Percentiles rank a stretch among this genome's conserved stretches.
phyloP scores from a whole-genome alignment of 208 protist genomes.

The Trypanosoma caninum region DNA sequence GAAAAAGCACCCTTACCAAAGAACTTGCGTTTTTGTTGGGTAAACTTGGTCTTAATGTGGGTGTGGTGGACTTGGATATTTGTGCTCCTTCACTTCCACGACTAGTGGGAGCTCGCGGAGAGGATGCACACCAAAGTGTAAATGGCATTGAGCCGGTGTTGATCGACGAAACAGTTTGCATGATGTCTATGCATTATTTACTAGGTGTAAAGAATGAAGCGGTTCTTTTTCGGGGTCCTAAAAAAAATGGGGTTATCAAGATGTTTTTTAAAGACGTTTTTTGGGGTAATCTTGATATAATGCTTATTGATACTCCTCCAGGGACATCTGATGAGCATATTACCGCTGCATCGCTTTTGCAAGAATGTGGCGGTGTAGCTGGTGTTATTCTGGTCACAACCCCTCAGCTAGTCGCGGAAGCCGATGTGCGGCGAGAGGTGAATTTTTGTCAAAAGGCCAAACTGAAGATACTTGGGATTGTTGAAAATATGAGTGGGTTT shows the following conservation, averaged over 20 bases:
- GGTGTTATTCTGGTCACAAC: conserved; percentile 97
- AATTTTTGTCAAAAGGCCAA: conserved; percentile 98
- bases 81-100: conserved; percentile 97
- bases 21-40: conserved; percentile 87
- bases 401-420: conserved; percentile 97
- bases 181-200: conserved; percentile 99
- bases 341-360: conserved; percentile 92
- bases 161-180: conserved; percentile 93
- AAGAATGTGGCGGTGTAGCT: conserved; percentile 72
- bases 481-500: conserved; percentile 99
- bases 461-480: conserved; percentile 96
- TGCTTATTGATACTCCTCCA: conserved; percentile 99
- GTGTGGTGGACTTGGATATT: conserved; percentile 99
- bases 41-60: conserved; percentile 86
- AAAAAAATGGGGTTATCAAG: conserved; percentile 98
- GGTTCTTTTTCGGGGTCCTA: conserved; percentile 98
- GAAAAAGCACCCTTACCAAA: conserved; percentile 93
- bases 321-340: conserved; percentile 99
- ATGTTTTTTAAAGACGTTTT: conserved; percentile 98
- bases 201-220: conserved; percentile 95
- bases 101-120: conserved; percentile 76
- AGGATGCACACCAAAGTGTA: conserved; percentile 91
- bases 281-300: conserved; percentile 97
- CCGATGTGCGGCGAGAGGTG: conserved; percentile 98
- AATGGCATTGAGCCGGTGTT: conserved; percentile 95